A percentile compares a stretch with the other conserved stretches of the same genome.
phyloP scores from a whole-genome alignment of 176 grass and related monocot genomes.

The Avena eriantha region DNA sequence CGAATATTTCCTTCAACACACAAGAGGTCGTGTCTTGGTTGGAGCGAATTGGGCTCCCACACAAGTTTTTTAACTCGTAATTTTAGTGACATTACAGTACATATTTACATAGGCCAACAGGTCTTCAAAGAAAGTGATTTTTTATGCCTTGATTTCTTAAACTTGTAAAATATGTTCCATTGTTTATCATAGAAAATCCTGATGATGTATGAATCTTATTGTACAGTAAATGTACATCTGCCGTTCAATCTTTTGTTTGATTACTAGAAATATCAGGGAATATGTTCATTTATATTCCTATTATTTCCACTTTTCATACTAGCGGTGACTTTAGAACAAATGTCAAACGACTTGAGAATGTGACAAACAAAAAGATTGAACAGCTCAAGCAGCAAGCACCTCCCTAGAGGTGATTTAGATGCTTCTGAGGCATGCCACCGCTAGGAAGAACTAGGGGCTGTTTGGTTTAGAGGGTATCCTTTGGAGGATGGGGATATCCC shows the following conservation, averaged over 20 bases:
- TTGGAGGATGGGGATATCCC: too few species aligned
- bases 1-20: too few species aligned
- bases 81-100: too few species aligned
- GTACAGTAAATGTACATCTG: background rate
- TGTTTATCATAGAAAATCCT: background rate
- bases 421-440: conserved; percentile 84
- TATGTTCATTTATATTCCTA: conserved; percentile 1
- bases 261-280: background rate
- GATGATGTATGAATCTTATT: background rate
- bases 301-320: conserved; percentile 58
- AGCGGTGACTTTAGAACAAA: conserved; percentile 76
- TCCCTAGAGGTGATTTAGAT: conserved; percentile 77
- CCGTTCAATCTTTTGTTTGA: background rate
- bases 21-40: too few species aligned
- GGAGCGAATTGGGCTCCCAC: too few species aligned
- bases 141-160: background rate
- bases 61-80: too few species aligned
- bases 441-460: conserved; percentile 83
- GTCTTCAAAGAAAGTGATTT: background rate
- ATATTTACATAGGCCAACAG: background rate
- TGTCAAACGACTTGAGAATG: conserved; percentile 81
- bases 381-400: conserved; percentile 58
- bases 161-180: background rate
- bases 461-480: too few species aligned
- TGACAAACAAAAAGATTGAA: conserved; percentile 65